Base-by-base conservation (phyloP, 345 rosid genomes). In the Brassica cretica region DNA sequence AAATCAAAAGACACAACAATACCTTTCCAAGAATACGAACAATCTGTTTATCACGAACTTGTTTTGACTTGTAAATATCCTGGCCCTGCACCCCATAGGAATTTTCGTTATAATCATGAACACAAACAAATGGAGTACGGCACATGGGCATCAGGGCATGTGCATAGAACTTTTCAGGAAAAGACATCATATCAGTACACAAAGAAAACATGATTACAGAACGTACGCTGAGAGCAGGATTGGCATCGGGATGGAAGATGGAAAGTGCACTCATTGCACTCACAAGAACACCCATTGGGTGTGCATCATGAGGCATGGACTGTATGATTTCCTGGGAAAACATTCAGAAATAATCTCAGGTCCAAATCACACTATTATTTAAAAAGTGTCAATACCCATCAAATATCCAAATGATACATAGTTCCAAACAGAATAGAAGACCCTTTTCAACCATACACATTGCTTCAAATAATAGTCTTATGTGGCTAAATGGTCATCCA, bases 231-330 rank as follows among this genome's bases (percentile, higher is more conserved):
- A 95, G 90, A 82, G 98, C 87, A 72, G 99, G 99, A 78, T 95
- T 95, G 64, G 99, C 97, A 85, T 95, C 99, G 11, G 98, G 99
- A 80, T 95, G 94, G 76, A 89, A 93, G 71, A 87, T 76, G 56
- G 99, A 91, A 76, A 95, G 98, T 71, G 98, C 88, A 84, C 94
- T 91, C 87, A 95, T 90, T 11, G 93, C 97, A 83, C 93, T 95
- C 79, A 87, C 87, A 8, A 95, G 86, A 39, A 87, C 94, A 66
- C 98, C 96, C 89, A 87, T 86, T 32, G 99, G 98, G 70, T 95
- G 99, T 61, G 94, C 94, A 82, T 90, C 96, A 73, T 89, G 94
- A 82, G 99, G 99, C 97, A 93, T 93, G 27, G 90, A 69, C 60
- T 93, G 96, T 44, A 93, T 91, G 68, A 94, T 89, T 83, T 94